Base-by-base conservation (phyloP, 805 yeast genomes). In the Saccharomycopsis selenospora region DNA sequence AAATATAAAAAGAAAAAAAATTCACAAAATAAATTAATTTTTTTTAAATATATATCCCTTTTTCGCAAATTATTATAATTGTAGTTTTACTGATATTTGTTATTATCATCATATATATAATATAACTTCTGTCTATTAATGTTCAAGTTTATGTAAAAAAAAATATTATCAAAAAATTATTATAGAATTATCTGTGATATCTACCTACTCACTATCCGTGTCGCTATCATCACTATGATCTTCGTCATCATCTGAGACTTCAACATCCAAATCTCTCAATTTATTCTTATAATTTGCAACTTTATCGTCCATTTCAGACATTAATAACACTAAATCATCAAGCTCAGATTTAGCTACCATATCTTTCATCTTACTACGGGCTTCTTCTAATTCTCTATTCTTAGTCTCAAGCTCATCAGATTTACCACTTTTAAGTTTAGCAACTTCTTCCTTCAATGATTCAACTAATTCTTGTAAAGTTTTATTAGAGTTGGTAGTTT, bases 241-340 rank as follows among this genome's bases (percentile, higher is more conserved):
- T 2, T 36, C 48, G 3, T 49, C 53, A 24, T 45, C 50, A 38
- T 51, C 54, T 26, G 56, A 50, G 3, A 75, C 71, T 1, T 68
- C 76, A 47, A 69, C 73, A 2, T 78, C 79, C 23, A 75, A 58
- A 1, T 57, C 62, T 43, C 62, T 65, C 48, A 81, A 65, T 44
- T 62, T 64, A 20, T 60, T 55, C 60, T 77, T 79, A 60, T 80
- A 75, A 49, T 66, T 66, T 36, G 67, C 64, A 40, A 70, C 70
- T 50, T 71, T 72, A 36, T 79, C 84, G 47, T 82, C 86, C 59
- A 82, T 65, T 36, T 80, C 87, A 8, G 81, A 71, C 66, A 84
- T 72, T 24, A 83, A 61, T 24, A 81, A 63, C 73, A 82, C 69
- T 56, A 82, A 61, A 56, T 81, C 87, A 53, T 82, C 88, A 20